These are phyloP conservation scores for Xylaria palmicola DNA, from an alignment of 495 filamentous ascomycete genomes.

Conservation along the genomic window DNA sequence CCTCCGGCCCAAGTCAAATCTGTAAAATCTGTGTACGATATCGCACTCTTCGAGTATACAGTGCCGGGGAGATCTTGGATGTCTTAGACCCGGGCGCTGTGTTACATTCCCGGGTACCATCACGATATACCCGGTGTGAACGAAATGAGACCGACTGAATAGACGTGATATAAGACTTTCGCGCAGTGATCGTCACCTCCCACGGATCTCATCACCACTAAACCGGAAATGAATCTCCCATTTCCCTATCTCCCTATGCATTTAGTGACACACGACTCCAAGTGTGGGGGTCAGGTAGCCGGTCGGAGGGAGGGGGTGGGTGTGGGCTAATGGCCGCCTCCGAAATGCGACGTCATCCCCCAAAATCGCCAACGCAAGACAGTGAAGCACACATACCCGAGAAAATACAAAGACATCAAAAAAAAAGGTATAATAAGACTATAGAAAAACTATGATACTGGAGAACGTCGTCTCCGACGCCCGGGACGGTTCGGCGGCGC, in stretches of 20 bases:
- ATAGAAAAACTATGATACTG: conserved; percentile 18
- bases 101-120: no score
- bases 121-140: background rate
- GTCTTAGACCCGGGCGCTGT: background rate
- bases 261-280: background rate
- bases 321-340: conserved; percentile 1
- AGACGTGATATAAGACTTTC: no score
- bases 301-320: background rate
- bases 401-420: no score
- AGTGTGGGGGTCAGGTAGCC: background rate
- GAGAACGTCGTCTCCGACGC: conserved; percentile 17
- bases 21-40: no score
- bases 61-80: no score
- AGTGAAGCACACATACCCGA: background rate
- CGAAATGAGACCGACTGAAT: background rate
- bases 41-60: no score
- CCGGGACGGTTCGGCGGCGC: background rate
- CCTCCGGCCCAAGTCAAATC: no score
- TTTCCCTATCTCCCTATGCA: background rate
- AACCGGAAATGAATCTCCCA: background rate
- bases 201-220: background rate
- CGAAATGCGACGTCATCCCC: background rate
- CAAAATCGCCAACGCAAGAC: background rate
- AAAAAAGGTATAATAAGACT: background rate
- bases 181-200: no score